Percentiles rank a stretch among this genome's conserved stretches.
These are phyloP conservation scores for Cicer yamashitae DNA, from an alignment of 306 rosid species.

Conservation along the genomic window DNA sequence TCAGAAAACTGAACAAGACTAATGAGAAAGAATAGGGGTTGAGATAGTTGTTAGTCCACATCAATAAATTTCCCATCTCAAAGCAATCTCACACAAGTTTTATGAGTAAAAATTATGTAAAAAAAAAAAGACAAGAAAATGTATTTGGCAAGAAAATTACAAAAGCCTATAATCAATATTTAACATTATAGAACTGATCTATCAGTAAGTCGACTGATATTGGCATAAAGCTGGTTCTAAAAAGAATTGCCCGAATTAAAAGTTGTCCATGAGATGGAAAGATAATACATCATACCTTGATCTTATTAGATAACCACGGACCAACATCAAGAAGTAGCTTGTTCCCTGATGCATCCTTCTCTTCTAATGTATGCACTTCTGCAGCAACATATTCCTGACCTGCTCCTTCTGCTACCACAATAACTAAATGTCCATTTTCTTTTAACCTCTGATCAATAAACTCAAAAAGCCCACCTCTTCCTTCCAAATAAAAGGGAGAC, in stretches of 20 bases:
- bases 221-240: conserved; percentile 26
- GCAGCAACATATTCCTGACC: conserved; percentile 81
- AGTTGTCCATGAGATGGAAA: conserved; percentile 34
- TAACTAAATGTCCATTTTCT: conserved; percentile 91
- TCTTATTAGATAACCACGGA: conserved; percentile 80
- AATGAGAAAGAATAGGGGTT: background rate
- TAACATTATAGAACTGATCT: conserved; percentile 20
- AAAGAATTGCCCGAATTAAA: conserved; percentile 8
- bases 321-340: conserved; percentile 85
- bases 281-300: conserved; percentile 61
- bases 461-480: conserved; percentile 85
- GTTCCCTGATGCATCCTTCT: conserved; percentile 93
- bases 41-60: conserved; percentile 1
- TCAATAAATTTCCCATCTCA: conserved; percentile 12
- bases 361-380: conserved; percentile 52
- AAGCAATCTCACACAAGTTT: conserved; percentile 23
- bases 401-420: conserved; percentile 97
- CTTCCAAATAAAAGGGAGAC: conserved; percentile 93
- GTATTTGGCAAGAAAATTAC: conserved; percentile 9
- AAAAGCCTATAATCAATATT: conserved; percentile 6
- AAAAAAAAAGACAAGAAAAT: background rate
- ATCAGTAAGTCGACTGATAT: conserved; percentile 17
- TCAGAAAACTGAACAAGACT: conserved; percentile 21
- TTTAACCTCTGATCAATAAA: conserved; percentile 77
- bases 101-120: conserved; percentile 11